Evolutionary conservation across 176 grass and related monocot genomes (phyloP), one percentile per base, ranked within the genome.

Genomic region (Bromus sterilis): DNA sequence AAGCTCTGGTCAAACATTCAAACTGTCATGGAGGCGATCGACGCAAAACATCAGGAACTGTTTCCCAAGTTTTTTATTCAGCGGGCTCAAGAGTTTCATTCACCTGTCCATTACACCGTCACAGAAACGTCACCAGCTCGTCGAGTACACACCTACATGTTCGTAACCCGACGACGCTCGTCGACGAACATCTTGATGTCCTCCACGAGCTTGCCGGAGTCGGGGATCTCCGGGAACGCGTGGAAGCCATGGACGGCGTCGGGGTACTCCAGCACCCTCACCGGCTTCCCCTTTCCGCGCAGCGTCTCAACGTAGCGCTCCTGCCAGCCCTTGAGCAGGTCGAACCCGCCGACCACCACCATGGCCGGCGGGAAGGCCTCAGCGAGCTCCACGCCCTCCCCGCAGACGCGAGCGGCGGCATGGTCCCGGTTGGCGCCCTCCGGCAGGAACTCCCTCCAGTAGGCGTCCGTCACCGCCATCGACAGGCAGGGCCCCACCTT

Each of bases 281-380:
- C 88, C 0, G 56, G 21, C 70, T 58, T 80, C 41, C 82, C 83
- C 11, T 82, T 78, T 32, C 15, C 15, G 0, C 12, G 9, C 64
- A 94, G 67, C 75, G 83, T 28, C 61, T 13, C 82, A 20, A 63
- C 84, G 68, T 94, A 94, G 58, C 77, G 77, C 40, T 78, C 57
- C 85, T 94, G 88, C 85, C 91, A 94, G 9, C 82, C 85, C 77
- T 81, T 66, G 26, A 91, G 79, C 48, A 81, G 83, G 89, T 91
- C 86, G 25, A 78, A 37, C 53, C 81, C 80, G 28, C 86, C 86
- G 48, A 91, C 4, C n/a, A 63, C 89, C 60, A 91, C 39, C 80
- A 88, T 77, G 77, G 72, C 89, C 49, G 75, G 75, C 59, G 86
- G 89, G 33, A 88, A 87, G 74, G 11, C 86, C 9, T 84, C 85